phyloP scores from a whole-genome alignment of 345 rosid species.

The Lepidium aucheri region DNA sequence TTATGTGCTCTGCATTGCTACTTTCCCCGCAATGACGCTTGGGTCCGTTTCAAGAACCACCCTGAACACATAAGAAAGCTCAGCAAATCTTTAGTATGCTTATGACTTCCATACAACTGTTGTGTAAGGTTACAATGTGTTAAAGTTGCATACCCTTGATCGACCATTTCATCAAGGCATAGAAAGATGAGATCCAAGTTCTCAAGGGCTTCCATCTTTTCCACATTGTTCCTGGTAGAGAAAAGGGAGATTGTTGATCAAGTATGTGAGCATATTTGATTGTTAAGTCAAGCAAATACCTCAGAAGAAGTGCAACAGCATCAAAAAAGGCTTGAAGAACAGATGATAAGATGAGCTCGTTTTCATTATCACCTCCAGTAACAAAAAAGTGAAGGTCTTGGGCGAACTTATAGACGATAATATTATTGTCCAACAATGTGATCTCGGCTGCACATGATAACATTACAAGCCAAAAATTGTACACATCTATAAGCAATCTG shows the following conservation, averaged over 20 bases:
- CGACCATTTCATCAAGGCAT: constrained; percentile 91
- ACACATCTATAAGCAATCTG: constrained; percentile 2
- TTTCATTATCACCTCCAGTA: constrained; percentile 80
- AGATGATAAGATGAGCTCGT: constrained; percentile 67
- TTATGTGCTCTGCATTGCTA: constrained; percentile 71
- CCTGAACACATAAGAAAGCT: constrained; percentile 36
- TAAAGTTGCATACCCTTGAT: constrained; percentile 57
- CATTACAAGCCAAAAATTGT: neutral
- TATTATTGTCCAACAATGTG: constrained; percentile 59
- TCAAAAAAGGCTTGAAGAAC: constrained; percentile 88
- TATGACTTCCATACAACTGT: neutral
- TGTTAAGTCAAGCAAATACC: constrained; percentile 33
- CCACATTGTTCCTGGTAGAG: constrained; percentile 53
- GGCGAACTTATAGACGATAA: constrained; percentile 63
- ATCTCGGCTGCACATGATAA: constrained; percentile 63
- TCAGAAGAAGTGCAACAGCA: constrained; percentile 67
- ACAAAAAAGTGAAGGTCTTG: constrained; percentile 93
- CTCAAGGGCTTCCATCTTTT: constrained; percentile 87
- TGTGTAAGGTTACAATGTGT: neutral
- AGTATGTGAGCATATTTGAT: neutral
- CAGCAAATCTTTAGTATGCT: neutral
- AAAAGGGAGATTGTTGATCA: constrained; percentile 2
- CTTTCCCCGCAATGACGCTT: constrained; percentile 76
- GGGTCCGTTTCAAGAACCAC: constrained; percentile 86
- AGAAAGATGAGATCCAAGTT: constrained; percentile 77